Percentiles rank a stretch among this genome's conserved stretches.
phyloP scores from a whole-genome alignment of 2,329 filamentous ascomycete species.

The Calycina herbarum region DNA sequence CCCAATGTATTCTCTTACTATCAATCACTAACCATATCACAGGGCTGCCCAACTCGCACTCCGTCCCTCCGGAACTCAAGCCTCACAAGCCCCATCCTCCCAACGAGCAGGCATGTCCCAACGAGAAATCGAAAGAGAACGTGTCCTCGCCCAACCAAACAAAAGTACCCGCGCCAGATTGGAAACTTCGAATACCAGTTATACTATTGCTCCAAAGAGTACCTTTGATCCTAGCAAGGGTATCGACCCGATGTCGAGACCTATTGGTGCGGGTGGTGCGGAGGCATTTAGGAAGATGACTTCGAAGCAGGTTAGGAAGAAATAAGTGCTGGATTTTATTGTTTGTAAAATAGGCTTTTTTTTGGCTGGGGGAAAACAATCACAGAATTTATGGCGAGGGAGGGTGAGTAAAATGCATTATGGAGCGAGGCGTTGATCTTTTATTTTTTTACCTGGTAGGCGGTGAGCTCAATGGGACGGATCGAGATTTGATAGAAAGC shows the following conservation, averaged over 20 bases:
- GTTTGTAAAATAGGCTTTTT: background rate
- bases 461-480: background rate
- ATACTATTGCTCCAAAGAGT: constrained; percentile 47
- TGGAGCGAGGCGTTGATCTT: constrained; percentile 13
- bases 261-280: constrained; percentile 62
- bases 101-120: constrained; percentile 33
- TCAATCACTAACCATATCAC: constrained; percentile 18
- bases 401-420: constrained; percentile 5
- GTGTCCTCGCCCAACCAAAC: constrained; percentile 56
- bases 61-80: constrained; percentile 34
- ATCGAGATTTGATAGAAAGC: background rate
- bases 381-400: background rate
- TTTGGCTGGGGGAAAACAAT: background rate
- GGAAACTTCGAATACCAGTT: constrained; percentile 38
- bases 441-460: background rate
- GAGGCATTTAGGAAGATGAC: constrained; percentile 68
- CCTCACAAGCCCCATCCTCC: constrained; percentile 32
- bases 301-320: constrained; percentile 59
- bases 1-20: background rate
- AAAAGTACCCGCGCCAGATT: constrained; percentile 56
- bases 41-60: constrained; percentile 39
- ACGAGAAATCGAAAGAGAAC: constrained; percentile 52
- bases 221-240: constrained; percentile 56
- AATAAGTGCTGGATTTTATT: background rate
- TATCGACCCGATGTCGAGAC: constrained; percentile 51